Conservation (phyloP, 768 basidiomycete genomes). For the Suillus placidus region DNA sequence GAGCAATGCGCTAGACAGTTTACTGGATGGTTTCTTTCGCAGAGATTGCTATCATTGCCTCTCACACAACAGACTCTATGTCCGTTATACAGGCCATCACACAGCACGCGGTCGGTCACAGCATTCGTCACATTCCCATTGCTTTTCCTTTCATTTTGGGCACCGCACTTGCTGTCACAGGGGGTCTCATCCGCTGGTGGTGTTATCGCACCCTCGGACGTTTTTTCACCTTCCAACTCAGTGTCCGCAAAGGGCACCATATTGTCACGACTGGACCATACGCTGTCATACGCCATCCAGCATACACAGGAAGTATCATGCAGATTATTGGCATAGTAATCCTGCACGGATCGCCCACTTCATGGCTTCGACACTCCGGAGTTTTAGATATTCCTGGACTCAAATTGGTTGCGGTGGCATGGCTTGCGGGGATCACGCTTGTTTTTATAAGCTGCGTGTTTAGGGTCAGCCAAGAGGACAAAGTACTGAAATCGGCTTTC, state of each 20-base stretch:
- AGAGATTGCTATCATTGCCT: not conserved
- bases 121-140: not conserved
- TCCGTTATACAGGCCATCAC: not conserved
- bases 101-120: not conserved
- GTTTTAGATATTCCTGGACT: not conserved
- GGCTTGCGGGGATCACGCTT: not conserved
- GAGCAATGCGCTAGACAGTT: not conserved
- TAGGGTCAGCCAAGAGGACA: not conserved
- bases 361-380: slow-evolving; percentile 7
- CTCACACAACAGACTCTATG: not conserved
- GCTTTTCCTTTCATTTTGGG: slow-evolving; percentile 23
- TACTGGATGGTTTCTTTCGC: slow-evolving; percentile 2
- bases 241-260: slow-evolving; percentile 42
- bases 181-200: slow-evolving; percentile 25
- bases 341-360: slow-evolving; percentile 10
- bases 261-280: slow-evolving; percentile 47
- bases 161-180: slow-evolving; percentile 24
- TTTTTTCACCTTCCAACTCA: slow-evolving; percentile 47
- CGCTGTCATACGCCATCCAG: slow-evolving; percentile 47
- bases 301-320: slow-evolving; percentile 38
- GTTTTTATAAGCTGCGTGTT: not conserved
- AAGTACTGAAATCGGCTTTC: not conserved
- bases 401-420: not conserved
- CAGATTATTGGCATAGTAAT: slow-evolving; percentile 8
- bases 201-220: slow-evolving; percentile 40